phyloP scores from a whole-genome alignment of 2,329 filamentous ascomycete genomes.

The Nakataea oryzae region DNA sequence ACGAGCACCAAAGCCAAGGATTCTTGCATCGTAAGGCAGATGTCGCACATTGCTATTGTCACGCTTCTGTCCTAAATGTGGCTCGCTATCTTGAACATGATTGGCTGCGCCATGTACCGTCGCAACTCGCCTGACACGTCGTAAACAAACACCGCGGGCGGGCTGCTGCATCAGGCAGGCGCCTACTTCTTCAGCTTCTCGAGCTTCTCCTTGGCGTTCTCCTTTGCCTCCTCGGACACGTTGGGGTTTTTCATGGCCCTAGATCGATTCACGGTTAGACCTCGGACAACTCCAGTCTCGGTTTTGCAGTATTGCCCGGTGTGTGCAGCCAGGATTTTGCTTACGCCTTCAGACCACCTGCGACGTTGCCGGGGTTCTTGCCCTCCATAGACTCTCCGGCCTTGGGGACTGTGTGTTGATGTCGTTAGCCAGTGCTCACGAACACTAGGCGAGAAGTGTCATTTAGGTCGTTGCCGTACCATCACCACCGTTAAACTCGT shows the following conservation, averaged over 20 bases:
- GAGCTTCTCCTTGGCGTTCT: slow-evolving; percentile 40
- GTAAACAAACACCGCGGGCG: not conserved
- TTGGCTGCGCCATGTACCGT: not conserved
- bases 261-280: not conserved
- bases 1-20: not conserved
- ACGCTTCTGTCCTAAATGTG: not conserved
- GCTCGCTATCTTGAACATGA: not conserved
- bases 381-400: slow-evolving; percentile 19
- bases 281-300: no score
- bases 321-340: slow-evolving; percentile 13
- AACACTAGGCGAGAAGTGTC: not conserved
- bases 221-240: slow-evolving; percentile 44
- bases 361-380: slow-evolving; percentile 45
- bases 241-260: slow-evolving; percentile 44
- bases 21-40: not conserved
- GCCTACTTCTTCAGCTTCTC: slow-evolving; percentile 22
- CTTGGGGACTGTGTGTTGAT: slow-evolving; percentile 14
- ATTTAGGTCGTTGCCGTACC: slow-evolving; percentile 12
- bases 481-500: slow-evolving; percentile 32
- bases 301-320: no score
- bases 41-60: not conserved
- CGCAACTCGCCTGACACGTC: not conserved
- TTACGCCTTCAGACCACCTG: slow-evolving; percentile 39
- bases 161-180: not conserved
- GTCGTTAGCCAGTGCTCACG: not conserved